Evolutionary conservation across 441 rosid species (phyloP), one percentile per base, ranked within the genome.

Genomic region (Aleurites moluccanus): DNA sequence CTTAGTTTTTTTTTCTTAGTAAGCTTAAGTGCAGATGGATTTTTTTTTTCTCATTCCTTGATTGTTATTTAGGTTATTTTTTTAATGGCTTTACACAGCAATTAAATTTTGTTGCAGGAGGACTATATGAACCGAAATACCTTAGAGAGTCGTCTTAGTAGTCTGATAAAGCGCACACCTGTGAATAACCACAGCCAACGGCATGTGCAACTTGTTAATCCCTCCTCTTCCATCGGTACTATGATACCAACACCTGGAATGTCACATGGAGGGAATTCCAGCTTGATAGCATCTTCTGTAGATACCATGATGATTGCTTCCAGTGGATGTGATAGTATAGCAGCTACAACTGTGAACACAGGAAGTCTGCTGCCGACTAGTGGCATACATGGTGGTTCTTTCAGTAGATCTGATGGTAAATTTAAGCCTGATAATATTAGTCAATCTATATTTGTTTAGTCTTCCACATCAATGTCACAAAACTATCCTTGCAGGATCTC

Each of bases 181-280:
- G 81, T 63, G 67, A 88, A 79, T 77, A 83, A 28, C 80, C 88
- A 86, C 72, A 86, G 73, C 72, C 97, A 88, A 67, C 87, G 88
- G 13, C 91, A 80, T 72, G 81, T 33, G 25, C 88, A 85, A 76
- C 82, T 75, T 72, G 82, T 84, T 80, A 91, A 85, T 83, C 84
- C 95, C 64, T 80, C 94, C 21, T 77, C 98, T 57, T 65, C 95
- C 16, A 77, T 86, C 81, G 91, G 91, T 76, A 87, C 97, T 33
- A 97, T 97, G 99, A 94, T 97, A 77, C 99, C 99, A 49, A 97
- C 98, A 27, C 99, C 99, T 77, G 99, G 99, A 63, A 88, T 97
- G 87, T 83, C 91, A 21, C 94, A 87, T 27, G 79, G 83, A 78
- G 92, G 87, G 68, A 94, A 85, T 87, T 81, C 94, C 27, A 90